These are phyloP conservation scores for Golubevia pallescens DNA, from an alignment of 1,284 basidiomycete genomes.

Conservation along the genomic window DNA sequence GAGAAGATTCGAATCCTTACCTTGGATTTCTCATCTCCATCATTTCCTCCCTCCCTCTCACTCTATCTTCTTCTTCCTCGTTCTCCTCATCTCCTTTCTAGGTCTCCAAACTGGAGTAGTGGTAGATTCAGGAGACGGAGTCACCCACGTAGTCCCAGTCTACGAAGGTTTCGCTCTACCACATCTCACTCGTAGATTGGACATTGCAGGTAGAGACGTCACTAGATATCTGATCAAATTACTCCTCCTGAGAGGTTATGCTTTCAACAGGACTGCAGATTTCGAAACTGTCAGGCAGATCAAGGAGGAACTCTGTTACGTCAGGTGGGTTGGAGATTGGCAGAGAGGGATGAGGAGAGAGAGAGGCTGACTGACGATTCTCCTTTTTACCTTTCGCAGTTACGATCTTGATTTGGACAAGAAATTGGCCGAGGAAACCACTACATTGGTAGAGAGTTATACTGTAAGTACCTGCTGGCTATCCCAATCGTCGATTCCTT, in stretches of 20 bases:
- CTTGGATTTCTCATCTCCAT: neutral
- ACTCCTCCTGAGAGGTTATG: conserved; percentile 95
- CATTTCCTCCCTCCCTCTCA: neutral
- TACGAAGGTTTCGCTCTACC: conserved; percentile 96
- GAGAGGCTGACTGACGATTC: too few species aligned
- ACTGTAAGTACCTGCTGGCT: conserved; percentile 75
- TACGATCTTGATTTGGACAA: conserved; percentile 97
- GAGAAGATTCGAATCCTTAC: too few species aligned
- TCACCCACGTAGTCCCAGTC: conserved; percentile 98
- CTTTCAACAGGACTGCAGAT: conserved; percentile 98
- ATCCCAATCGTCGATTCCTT: too few species aligned
- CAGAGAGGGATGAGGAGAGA: too few species aligned
- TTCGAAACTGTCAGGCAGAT: conserved; percentile 98
- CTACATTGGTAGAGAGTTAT: conserved; percentile 92
- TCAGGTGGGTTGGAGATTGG: too few species aligned
- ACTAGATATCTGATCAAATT: conserved; percentile 98
- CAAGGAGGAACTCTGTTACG: conserved; percentile 98
- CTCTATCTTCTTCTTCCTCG: neutral
- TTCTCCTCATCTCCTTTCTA: neutral
- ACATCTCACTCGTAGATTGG: conserved; percentile 88
- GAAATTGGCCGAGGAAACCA: conserved; percentile 92
- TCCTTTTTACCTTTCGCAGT: conserved; percentile 10
- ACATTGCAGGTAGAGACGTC: conserved; percentile 97
- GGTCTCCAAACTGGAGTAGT: conserved; percentile 97
- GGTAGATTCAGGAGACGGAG: conserved; percentile 98